Evolutionary conservation across 164 flowering plant species (phyloP), one percentile per base, ranked within the genome.

Genomic region (Litsea cubeba): DNA sequence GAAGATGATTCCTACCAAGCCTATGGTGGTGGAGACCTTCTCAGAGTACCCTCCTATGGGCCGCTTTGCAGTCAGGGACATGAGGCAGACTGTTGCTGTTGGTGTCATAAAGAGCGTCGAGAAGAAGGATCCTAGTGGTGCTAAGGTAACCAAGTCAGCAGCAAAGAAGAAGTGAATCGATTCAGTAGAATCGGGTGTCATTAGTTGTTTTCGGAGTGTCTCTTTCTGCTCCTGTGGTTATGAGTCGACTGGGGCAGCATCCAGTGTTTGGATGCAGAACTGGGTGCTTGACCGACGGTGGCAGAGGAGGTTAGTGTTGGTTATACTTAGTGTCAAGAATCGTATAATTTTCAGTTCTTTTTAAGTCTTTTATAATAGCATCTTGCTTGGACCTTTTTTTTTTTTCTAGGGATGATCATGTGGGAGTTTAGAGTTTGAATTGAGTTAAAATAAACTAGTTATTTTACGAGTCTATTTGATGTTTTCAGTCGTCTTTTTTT

Each of bases 11-110:
- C 90, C 91, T 17, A 85, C 90, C 82, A 88, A 88, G 87, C 90
- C 90, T 69, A 87, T 87, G 90, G 92, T 89, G 5, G 92, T 89
- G 51, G 92, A 89, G 85, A 89, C 92, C 22, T 89, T 89, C 82
- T 79, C 90, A 0, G 84, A 76, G 75, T 89, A 89, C 71, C 93
- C 93, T 0, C 91, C 93, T 0, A 87, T 89, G 23, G 92, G 92
- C 28, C 86, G 92, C 50, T 89, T 89, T 81, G 92, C 92, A n/a
- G 92, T 89, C 69, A 79, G 92, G 76, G 92, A 89, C 82, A 89
- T 89, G 91, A 73, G 90, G 3, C 91, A 89, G 73, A 88, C 90
- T 0, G 89, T 88, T 46, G 89, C 89, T 62, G 89, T 88, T 62
- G 91, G 91, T 62, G 91, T 88, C 30, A 87, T 88, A 84, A 88